Evolutionary conservation across 148 eudicot genomes (phyloP), one percentile per base, ranked within the genome.

Genomic region (Chenopodium formosanum): DNA sequence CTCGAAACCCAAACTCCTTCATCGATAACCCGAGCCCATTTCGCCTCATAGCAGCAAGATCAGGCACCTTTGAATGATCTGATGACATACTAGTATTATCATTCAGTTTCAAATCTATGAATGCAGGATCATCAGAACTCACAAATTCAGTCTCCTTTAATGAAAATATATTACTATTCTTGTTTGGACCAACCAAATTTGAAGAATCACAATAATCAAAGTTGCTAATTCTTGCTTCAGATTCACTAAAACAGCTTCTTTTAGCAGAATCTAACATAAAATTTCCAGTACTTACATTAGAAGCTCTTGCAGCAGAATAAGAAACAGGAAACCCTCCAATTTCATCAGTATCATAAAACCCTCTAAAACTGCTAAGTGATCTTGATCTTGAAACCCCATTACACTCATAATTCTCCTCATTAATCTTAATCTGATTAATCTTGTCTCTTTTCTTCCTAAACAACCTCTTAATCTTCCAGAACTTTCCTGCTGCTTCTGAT

Each of bases 311-410:
- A 27, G 92, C 92, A 4, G 86, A 81, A 0, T 92, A 91, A 11
- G 88, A 87, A 8, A 77, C 83, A 17, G 84, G 83, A 16, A 88
- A 88, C 56, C 90, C 87, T 2, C 87, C 86, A 14, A 84, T 89
- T 46, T 80, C 83, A 60, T 87, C 92, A 3, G 84, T 74, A 69
- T 90, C 90, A 63, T 83, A 83, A 37, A 83, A 82, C 1, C 88
- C 91, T 56, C 92, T 84, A 82, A 92, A 95, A 74, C 94, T 91
- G 16, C 96, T 89, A 0, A 95, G 78, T 16, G 98, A 95, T 34
- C 98, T 89, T 29, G 97, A 95, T 82, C 98, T 90, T 12, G 98
- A 84, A 11, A 95, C 84, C 44, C 86, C 86, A 16, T 78, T 75
- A 46, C 80, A 72, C 29, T 88, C 89, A 76, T 82, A 53, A 34